phyloP scores from a whole-genome alignment of 2,329 filamentous ascomycete species.

The Monilinia fructigena region DNA sequence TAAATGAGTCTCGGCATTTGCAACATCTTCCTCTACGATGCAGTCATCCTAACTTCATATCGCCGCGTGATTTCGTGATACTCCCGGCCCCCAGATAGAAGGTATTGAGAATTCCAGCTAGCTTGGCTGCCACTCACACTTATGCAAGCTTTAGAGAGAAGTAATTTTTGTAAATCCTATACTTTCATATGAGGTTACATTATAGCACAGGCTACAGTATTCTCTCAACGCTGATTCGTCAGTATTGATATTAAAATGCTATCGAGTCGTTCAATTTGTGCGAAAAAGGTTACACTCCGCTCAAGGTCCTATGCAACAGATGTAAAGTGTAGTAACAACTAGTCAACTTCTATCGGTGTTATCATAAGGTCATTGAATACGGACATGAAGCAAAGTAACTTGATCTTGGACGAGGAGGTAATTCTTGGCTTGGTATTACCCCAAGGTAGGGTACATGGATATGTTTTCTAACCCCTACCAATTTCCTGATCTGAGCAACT shows the following conservation, averaged over 20 bases:
- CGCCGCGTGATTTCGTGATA: background rate
- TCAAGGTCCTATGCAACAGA: background rate
- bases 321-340: background rate
- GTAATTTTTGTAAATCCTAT: background rate
- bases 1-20: background rate
- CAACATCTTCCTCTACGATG: background rate
- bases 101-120: background rate
- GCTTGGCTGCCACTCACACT: background rate
- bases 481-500: background rate
- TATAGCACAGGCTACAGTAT: background rate
- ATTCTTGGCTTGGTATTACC: background rate
- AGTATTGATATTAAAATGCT: background rate
- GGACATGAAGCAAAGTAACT: background rate
- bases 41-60: background rate
- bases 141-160: background rate
- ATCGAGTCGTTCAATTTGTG: background rate
- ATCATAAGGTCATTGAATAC: background rate
- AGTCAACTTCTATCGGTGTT: background rate
- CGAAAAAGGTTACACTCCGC: background rate
- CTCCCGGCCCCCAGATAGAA: background rate
- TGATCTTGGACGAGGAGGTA: background rate
- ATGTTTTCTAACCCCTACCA: background rate
- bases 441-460: background rate
- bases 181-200: background rate
- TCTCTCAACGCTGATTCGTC: background rate